A percentile compares a stretch with the other conserved stretches of the same genome.
phyloP scores from a whole-genome alignment of 805 yeast species.

The Starmerella khaoyaiensis region DNA sequence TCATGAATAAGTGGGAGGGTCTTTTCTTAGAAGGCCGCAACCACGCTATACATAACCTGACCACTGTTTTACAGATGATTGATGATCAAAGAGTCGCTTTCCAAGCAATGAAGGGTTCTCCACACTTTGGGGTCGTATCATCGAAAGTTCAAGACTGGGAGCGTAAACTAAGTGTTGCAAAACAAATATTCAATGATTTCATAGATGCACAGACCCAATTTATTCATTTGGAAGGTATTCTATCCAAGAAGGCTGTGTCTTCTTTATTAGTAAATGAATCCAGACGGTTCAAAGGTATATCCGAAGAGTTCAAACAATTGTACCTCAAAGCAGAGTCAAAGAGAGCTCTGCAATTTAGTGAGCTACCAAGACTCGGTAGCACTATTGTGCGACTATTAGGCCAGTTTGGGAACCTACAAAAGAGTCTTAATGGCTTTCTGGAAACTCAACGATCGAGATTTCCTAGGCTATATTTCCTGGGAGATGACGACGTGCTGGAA shows the following conservation, averaged over 20 bases:
- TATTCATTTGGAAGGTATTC: conserved; percentile 73
- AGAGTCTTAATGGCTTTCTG: conserved; percentile 60
- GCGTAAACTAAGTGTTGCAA: conserved; percentile 38
- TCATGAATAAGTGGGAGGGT: conserved; percentile 45
- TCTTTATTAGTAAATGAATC: conserved; percentile 58
- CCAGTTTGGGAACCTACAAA: conserved; percentile 44
- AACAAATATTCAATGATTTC: conserved; percentile 52
- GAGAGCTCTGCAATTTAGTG: conserved; percentile 42
- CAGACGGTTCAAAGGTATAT: conserved; percentile 45
- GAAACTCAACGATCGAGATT: conserved; percentile 66
- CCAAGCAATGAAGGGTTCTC: conserved; percentile 57
- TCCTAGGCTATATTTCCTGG: conserved; percentile 76
- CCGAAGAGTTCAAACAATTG: conserved; percentile 35
- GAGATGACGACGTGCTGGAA: conserved; percentile 80
- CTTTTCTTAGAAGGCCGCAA: conserved; percentile 41
- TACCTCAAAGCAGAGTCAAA: conserved; percentile 24
- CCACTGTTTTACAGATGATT: conserved; percentile 42
- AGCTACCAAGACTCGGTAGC: conserved; percentile 37
- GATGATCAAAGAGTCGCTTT: conserved; percentile 50
- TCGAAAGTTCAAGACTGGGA: conserved; percentile 45
- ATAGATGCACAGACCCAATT: conserved; percentile 78
- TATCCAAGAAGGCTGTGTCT: conserved; percentile 33
- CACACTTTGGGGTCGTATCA: conserved; percentile 47
- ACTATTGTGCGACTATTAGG: conserved; percentile 41
- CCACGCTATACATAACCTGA: conserved; percentile 57